phyloP scores from a whole-genome alignment of 1,284 basidiomycete genomes.

The Ceratobasidium sp. region DNA sequence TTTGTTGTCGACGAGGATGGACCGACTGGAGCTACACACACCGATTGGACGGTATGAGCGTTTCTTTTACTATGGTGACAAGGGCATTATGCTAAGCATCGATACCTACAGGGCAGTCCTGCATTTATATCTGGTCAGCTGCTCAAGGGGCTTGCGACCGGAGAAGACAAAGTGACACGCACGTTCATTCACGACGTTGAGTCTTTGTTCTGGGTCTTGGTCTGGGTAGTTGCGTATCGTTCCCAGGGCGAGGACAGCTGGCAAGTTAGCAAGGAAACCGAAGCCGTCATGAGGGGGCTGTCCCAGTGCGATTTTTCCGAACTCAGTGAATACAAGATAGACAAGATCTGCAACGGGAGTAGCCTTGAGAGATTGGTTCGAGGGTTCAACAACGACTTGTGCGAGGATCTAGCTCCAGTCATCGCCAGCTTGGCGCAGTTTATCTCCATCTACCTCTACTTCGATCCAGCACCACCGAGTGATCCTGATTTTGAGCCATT shows the following conservation, averaged over 20 bases:
- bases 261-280: no score
- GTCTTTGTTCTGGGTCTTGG: constrained; percentile 38
- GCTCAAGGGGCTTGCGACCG: no score
- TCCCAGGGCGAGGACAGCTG: no score
- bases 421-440: constrained; percentile 1
- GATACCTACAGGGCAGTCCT: not conserved
- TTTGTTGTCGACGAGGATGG: not conserved
- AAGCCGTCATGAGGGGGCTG: no score
- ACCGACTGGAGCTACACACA: not conserved
- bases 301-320: no score
- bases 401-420: constrained; percentile 11
- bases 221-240: constrained; percentile 17
- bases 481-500: no score
- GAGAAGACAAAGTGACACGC: no score
- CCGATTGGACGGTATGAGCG: constrained; percentile 8
- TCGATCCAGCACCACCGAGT: no score
- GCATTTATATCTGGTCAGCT: constrained; percentile 15
- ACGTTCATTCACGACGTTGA: constrained; percentile 38
- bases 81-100: not conserved
- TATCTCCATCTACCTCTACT: not conserved
- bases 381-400: constrained; percentile 1
- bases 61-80: not conserved
- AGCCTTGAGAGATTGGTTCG: not conserved
- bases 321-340: no score
- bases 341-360: not conserved